phyloP scores from a whole-genome alignment of 352 stramenopile species.

The Phytopythium chamaehyphon region DNA sequence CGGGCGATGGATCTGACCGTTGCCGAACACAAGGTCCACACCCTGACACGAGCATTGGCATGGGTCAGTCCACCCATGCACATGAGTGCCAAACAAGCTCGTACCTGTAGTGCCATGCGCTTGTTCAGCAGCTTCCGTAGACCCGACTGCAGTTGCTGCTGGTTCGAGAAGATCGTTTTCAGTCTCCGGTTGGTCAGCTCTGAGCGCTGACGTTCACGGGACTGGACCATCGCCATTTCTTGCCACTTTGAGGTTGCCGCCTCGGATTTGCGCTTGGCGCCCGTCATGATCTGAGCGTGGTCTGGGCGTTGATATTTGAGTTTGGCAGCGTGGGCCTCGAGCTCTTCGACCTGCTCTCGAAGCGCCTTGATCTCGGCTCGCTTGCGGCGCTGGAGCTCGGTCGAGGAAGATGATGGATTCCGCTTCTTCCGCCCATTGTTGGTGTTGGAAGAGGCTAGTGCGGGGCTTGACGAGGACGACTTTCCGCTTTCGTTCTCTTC shows the following conservation, averaged over 20 bases:
- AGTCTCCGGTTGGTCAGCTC: constrained; percentile 27
- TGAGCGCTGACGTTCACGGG: constrained; percentile 15
- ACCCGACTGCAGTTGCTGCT: constrained; percentile 15
- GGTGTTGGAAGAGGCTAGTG: background rate
- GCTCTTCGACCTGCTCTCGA: constrained; percentile 14
- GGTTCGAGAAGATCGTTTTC: constrained; percentile 17
- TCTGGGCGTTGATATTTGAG: constrained; percentile 13
- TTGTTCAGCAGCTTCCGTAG: constrained; percentile 14
- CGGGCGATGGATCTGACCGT: too few species aligned
- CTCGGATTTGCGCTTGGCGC: background rate
- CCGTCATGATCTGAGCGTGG: background rate
- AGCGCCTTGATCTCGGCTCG: constrained; percentile 18
- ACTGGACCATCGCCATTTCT: constrained; percentile 15
- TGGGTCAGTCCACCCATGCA: too few species aligned
- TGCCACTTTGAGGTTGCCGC: constrained; percentile 7
- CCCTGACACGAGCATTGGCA: constrained; percentile 8
- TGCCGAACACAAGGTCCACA: constrained; percentile 9
- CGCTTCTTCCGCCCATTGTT: constrained; percentile 16
- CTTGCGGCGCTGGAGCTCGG: constrained; percentile 19
- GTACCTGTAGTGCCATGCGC: constrained; percentile 15
- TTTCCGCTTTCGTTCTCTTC: too few species aligned
- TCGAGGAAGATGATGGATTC: constrained; percentile 11
- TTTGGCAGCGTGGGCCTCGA: constrained; percentile 15
- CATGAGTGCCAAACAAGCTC: background rate
- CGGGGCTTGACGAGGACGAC: too few species aligned